Percentiles rank a stretch among this genome's conserved stretches.
These are phyloP conservation scores for Rhizopogon parksii DNA, from an alignment of 1,284 basidiomycete species.

Conservation along the genomic window DNA sequence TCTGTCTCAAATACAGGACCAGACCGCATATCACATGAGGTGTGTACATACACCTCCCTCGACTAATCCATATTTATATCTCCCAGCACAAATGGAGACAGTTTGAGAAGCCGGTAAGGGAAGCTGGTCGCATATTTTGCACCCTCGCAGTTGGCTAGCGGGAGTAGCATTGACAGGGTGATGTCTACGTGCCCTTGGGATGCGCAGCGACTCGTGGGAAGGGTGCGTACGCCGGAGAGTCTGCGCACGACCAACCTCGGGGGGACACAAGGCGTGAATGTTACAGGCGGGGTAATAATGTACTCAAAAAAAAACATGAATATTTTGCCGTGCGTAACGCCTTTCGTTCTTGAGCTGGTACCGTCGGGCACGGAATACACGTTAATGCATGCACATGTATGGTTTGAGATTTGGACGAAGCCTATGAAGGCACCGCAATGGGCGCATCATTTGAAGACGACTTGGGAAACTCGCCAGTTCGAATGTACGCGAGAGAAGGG, in stretches of 20 bases:
- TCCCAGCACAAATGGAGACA: slow-evolving; percentile 9
- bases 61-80: background rate
- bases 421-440: slow-evolving; percentile 19
- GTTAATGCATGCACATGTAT: slow-evolving; percentile 22
- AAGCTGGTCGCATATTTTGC: slow-evolving; percentile 10
- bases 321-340: slow-evolving; percentile 20
- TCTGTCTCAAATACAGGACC: slow-evolving; percentile 23
- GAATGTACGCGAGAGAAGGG: slow-evolving; percentile 16
- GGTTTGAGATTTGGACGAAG: slow-evolving; percentile 18
- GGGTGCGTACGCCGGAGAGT: slow-evolving; percentile 1
- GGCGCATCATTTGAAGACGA: background rate
- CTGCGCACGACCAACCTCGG: slow-evolving; percentile 1
- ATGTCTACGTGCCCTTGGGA: slow-evolving; percentile 11
- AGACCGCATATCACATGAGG: slow-evolving; percentile 24
- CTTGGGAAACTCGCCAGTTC: slow-evolving; percentile 16
- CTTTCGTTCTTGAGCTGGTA: slow-evolving; percentile 19
- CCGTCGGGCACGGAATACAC: slow-evolving; percentile 19
- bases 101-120: slow-evolving; percentile 14
- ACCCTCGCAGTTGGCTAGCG: slow-evolving; percentile 7
- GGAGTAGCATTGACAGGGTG: slow-evolving; percentile 22
- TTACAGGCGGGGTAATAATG: slow-evolving; percentile 18
- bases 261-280: slow-evolving; percentile 21
- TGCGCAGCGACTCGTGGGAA: slow-evolving; percentile 21
- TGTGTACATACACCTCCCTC: slow-evolving; percentile 9
- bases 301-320: slow-evolving; percentile 26